Percentiles rank a stretch among this genome's conserved stretches.
Evolutionary conservation across 2,329 filamentous ascomycete genomes (phyloP).

Genomic region (Teratosphaeria epicoccoides): DNA sequence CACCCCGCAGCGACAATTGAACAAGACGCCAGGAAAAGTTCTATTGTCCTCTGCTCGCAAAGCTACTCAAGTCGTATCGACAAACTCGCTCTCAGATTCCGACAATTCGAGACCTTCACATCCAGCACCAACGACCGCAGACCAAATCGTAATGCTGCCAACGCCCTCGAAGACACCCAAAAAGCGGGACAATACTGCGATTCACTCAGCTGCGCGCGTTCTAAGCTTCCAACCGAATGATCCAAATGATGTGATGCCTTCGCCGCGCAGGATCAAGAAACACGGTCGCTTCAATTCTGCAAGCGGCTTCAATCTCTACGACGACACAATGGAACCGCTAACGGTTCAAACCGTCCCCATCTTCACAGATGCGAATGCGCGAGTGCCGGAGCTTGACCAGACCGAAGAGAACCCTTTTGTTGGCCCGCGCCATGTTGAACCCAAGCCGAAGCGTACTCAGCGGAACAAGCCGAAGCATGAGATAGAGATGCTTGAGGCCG

Average conservation of each 20-base stretch:
- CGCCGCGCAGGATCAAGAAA: constrained; percentile 42
- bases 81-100: constrained; percentile 10
- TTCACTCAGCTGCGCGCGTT: constrained; percentile 41
- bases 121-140: constrained; percentile 7
- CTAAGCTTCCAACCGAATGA: constrained; percentile 46
- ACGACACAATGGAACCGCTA: constrained; percentile 39
- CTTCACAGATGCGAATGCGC: constrained; percentile 70
- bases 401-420: constrained; percentile 64
- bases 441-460: constrained; percentile 28
- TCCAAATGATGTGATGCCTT: constrained; percentile 48
- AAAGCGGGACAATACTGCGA: constrained; percentile 40
- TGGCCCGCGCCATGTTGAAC: constrained; percentile 26
- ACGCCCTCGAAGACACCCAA: constrained; percentile 61
- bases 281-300: constrained; percentile 8
- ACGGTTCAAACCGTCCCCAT: constrained; percentile 47
- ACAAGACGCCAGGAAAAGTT: constrained; percentile 11
- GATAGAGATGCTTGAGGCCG: constrained; percentile 47
- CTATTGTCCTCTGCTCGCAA: constrained; percentile 2
- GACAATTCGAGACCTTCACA: constrained; percentile 13
- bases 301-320: constrained; percentile 45
- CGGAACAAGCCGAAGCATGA: constrained; percentile 35
- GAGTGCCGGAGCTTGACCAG: constrained; percentile 56
- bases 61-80: background rate
- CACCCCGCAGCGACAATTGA: constrained; percentile 1
- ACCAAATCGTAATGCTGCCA: constrained; percentile 50